Base-by-base conservation (phyloP, 805 yeast genomes). In the Candida sithepensis region DNA sequence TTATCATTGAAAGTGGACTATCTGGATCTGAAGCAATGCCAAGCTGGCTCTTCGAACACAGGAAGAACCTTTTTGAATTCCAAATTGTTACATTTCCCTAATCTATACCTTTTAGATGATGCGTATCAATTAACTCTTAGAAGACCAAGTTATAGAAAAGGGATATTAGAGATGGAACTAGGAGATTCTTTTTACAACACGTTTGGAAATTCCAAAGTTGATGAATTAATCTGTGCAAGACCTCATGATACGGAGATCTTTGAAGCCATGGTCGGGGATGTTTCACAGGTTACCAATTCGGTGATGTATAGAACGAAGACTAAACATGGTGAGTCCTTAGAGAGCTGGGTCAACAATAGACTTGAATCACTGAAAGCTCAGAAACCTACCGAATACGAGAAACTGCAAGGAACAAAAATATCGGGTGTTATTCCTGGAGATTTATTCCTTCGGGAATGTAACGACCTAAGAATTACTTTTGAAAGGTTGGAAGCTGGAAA, bases 71-170 rank as follows among this genome's bases (percentile, higher is more conserved):
- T 70, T 59, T 46, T 56, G 59, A 34, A 13, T 34, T 79, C 85
- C 0, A 60, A 61, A 1, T 64, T 71, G 39, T 67, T 77, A 43
- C 51, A 55, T 3, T 67, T 70, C 65, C 33, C 49, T 1, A 59
- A 64, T n/a, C 58, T 79, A 2, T 82, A 79, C 54, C 65, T 67
- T 38, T 58, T 75, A 3, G 83, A 81, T 50, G 49, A 68, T 39
- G 55, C 62, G 14, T 77, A 68, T 59, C 54, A 54, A 16, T 55
- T 65, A 4, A 69, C 78, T 1, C 59, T 82, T 20, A 54, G 68
- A 1, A 64, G 69, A 45, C 85, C 86, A 2, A 23, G 48, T 0
- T 66, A 76, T 55, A 51, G 63, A 45, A 19, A 45, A 3, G 44
- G 52, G 4, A 51, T 67, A 21, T 38, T 45, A 14, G 60, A 65